Percentiles rank a stretch among this genome's conserved stretches.
Evolutionary conservation across 2,329 filamentous ascomycete species (phyloP).

Genomic region (Pseudofabraea citricarpa): DNA sequence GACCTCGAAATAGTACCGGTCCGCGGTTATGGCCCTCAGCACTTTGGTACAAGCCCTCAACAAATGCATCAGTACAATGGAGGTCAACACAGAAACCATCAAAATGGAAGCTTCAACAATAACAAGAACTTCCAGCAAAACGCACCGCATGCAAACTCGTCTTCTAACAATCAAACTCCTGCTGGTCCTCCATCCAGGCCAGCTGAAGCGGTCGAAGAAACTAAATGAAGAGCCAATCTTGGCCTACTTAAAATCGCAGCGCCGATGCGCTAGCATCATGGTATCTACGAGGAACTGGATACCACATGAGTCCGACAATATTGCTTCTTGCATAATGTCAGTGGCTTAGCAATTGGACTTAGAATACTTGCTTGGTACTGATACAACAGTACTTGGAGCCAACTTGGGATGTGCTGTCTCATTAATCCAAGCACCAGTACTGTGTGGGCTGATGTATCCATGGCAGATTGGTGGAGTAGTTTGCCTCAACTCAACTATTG

Average conservation of each 20-base stretch:
- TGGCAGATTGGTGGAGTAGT: too few relatives aligned
- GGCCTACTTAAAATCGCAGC: slow-evolving; percentile 13
- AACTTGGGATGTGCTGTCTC: too few relatives aligned
- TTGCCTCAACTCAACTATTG: too few relatives aligned
- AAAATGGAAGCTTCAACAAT: slow-evolving; percentile 46
- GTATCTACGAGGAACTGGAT: slow-evolving; percentile 4
- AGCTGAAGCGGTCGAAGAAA: slow-evolving; percentile 38
- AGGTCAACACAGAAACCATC: slow-evolving; percentile 41
- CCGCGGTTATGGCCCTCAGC: slow-evolving; percentile 57
- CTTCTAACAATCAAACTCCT: slow-evolving; percentile 30
- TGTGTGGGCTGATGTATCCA: too few relatives aligned
- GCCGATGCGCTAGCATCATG: slow-evolving; percentile 27
- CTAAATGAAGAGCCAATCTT: slow-evolving; percentile 35
- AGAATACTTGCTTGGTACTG: neutral
- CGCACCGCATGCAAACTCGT: slow-evolving; percentile 33
- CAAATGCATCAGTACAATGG: slow-evolving; percentile 52
- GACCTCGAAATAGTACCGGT: slow-evolving; percentile 43
- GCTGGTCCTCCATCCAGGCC: slow-evolving; percentile 32
- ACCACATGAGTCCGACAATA: neutral
- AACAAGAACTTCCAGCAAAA: slow-evolving; percentile 44
- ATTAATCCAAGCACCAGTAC: too few relatives aligned
- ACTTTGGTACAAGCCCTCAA: slow-evolving; percentile 62
- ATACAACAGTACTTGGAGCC: slow-evolving; percentile 8
- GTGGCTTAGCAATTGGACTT: too few relatives aligned
- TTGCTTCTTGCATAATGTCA: neutral